Base-by-base conservation (phyloP, 176 grass and related monocot species). In the Aegilops speltoides region DNA sequence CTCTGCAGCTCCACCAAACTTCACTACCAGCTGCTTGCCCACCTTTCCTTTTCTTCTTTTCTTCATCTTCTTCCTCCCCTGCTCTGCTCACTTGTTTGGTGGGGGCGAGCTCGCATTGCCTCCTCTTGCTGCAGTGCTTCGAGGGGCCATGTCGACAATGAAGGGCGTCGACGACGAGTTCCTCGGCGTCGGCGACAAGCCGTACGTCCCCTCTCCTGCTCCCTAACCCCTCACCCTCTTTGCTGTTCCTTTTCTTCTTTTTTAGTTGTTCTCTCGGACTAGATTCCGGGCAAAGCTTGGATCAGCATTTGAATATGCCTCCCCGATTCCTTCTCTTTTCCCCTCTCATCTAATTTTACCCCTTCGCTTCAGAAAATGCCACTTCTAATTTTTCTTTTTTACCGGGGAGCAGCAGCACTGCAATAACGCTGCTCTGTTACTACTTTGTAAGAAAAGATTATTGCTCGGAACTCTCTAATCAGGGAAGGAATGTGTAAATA, bases 151-250 rank as follows among this genome's bases (percentile, higher is more conserved):
- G 86, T 54, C 71, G 19, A 26, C 89, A 38, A 93, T 91, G 94
- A 95, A 91, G 87, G 91, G 89, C 82, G 80, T 95, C 78, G 91
- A 95, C 80, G 94, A 86, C 29, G 94, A 87, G 46, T 95, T 95
- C 85, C 91, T 90, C 71, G 88, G 83, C 84, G 87, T 88, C 48
- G 91, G 94, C 25, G 94, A 91, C 87, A 91, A 89, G 84, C 85
- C 88, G 88, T 95, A 79, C 19, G 72, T 64, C 37, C 26, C 24
- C 23, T 75, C 13, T 10, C 32, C 77, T 64, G 11, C 28, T 43
- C 19, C 61, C 36, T 8, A 7, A 40, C 7, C 6, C 24, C 36
- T 22, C 22, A 33, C 45, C 22, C 29, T 67, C 61, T 68, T 79
- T 32, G 24, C 52, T 86, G 37, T 64, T 83, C 62, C 10, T 31